A percentile compares a stretch with the other conserved stretches of the same genome.
phyloP scores from a whole-genome alignment of 2,329 filamentous ascomycete species.

The Neofusicoccum kwambonambiense region DNA sequence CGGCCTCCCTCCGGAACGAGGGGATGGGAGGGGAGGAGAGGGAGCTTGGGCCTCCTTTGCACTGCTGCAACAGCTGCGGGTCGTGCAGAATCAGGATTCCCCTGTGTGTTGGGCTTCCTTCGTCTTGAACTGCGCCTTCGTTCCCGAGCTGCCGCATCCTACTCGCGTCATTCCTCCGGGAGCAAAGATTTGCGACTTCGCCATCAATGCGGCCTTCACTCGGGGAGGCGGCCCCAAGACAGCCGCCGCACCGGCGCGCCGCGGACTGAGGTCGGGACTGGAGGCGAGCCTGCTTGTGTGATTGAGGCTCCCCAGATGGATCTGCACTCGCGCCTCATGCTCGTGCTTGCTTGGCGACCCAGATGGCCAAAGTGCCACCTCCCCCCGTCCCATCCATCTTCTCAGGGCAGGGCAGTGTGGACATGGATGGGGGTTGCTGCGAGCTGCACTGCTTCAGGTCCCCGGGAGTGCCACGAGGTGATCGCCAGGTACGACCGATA shows the following conservation, averaged over 20 bases:
- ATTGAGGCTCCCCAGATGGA: constrained; percentile 16
- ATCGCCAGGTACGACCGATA: constrained; percentile 18
- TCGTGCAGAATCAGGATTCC: constrained; percentile 9
- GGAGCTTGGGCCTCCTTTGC: constrained; percentile 1
- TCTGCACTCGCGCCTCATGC: not conserved
- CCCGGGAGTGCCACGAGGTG: constrained; percentile 17
- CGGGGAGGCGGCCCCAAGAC: constrained; percentile 2
- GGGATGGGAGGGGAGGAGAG: not conserved
- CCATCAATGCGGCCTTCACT: not conserved
- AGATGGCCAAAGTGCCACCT: constrained; percentile 4
- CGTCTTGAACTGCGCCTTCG: not conserved
- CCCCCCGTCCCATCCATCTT: not conserved
- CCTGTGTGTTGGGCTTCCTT: not conserved
- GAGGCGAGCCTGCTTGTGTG: not conserved
- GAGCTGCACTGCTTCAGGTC: not conserved
- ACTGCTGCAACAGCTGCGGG: not conserved
- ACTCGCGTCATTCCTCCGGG: constrained; percentile 7
- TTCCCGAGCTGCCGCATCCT: constrained; percentile 12
- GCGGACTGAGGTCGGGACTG: not conserved
- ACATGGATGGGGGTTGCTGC: constrained; percentile 6
- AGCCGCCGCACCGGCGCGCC: not conserved
- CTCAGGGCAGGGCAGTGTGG: not conserved
- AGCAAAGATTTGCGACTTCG: not conserved
- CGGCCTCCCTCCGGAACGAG: not conserved
- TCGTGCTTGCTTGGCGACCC: constrained; percentile 3